Base-by-base conservation (phyloP, 345 rosid genomes). In the Angophora floribunda region DNA sequence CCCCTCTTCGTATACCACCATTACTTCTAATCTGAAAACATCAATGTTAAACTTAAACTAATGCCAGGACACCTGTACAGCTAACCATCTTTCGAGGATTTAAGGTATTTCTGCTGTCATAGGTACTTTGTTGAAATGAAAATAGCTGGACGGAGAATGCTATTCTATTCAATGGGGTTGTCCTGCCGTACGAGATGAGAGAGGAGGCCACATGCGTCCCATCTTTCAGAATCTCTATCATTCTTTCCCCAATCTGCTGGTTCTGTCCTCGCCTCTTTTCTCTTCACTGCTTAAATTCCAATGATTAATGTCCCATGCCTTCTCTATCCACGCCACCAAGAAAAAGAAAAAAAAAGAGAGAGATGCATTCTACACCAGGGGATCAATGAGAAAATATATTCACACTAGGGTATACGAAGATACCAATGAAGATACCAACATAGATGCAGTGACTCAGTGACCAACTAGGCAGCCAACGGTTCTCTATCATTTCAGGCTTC, bases 361-460 rank as follows among this genome's bases (percentile, higher is more conserved):
- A 13, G 67, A 61, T 28, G 67, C 67, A 61, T 61, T 61, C 67
- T 2, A 11, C 13, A 26, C 11, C 28, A 61, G 67, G 67, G 3
- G 26, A 61, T 61, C 6, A 13, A 26, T 0, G 67, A 26, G 16
- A 0, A 19, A 19, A 7, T 7, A 55, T 55, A 21, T 21, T 19
- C 10, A 24, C 3, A 26, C 5, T 59, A 28, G 2, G 28, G 0
- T 3, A 26, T 3, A 61, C 13, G 11, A 61, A 26, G 16, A 61
- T 28, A 61, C 28, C 32, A 26, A 61, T 28, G 11, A 61, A 26
- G 16, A 61, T 28, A 61, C 28, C 32, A 26, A 61, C 26, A 61
- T 28, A 12, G 1, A 61, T 28, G 7, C 11, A 6, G 0, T 12
- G 7, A 61, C 1, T 1, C 1, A 28, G 1, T 61, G 7, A 26